Evolutionary conservation across 1,284 basidiomycete genomes (phyloP), one percentile per base, ranked within the genome.

Genomic region (Rhodofomes roseus): DNA sequence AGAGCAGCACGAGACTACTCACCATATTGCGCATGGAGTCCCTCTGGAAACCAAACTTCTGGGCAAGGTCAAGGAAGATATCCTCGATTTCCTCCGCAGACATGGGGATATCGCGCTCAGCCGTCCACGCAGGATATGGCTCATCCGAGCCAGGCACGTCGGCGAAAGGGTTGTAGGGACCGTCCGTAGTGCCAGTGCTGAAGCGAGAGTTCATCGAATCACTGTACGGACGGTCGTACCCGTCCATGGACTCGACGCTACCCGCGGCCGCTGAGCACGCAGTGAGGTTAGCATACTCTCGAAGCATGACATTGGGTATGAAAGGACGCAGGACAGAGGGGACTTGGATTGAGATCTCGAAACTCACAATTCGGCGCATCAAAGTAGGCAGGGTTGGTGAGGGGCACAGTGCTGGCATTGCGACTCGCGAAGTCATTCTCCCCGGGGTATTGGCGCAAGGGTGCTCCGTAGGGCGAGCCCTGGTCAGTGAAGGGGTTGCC

Each of bases 31-130:
- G 85, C 91, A 93, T 93, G 5, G 89, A 92, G 73, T 96, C 95
- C 59, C 91, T 84, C 77, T 96, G 97, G 77, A 99, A 99, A 63
- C 97, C 97, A 74, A 99, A 99, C 79, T 99, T 99, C 81, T 99
- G 96, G 55, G 95, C 91, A 60, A 99, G 85, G 77, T 99, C 97
- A 70, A 99, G 91, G 72, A 99, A 95, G 63, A 99, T 96, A 73
- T 99, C 97, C 77, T 99, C 97, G 64, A 99, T 98, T 77, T 99
- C 96, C 70, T 99, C 96, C 65, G 93, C 96, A 55, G 95, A 96
- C 71, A 99, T 90, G 60, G 96, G 97, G 65, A 98, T 96, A 73
- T 96, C 91, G 66, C 92, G 89, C 67, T 97, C 93, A 44, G 90
- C 83, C 37, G 92, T 87, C 96, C 97, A 99, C 41, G 96, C 95